Evolutionary conservation across 2,329 filamentous ascomycete species (phyloP).

Genomic region (Cladosporium sp.): DNA sequence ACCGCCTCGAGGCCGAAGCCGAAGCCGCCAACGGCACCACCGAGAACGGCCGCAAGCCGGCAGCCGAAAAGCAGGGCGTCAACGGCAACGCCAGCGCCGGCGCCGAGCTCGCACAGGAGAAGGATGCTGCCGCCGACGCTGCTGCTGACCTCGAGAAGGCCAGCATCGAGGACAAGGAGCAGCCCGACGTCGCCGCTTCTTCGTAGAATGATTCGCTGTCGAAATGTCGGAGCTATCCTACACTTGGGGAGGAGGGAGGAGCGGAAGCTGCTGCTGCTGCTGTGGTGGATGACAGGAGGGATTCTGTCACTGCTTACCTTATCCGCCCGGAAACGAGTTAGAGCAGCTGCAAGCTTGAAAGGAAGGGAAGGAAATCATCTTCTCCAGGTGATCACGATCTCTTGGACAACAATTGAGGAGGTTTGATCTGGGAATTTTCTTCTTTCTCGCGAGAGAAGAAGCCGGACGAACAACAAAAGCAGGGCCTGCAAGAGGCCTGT

Average conservation of each 20-base stretch:
- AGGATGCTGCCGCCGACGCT: conserved; percentile 56
- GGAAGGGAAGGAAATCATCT: no score
- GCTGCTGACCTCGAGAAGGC: conserved; percentile 57
- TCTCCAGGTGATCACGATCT: no score
- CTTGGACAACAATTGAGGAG: no score
- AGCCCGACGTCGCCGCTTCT: conserved; percentile 5
- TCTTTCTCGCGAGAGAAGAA: no score
- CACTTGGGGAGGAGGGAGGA: background rate
- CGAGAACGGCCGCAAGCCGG: conserved; percentile 50
- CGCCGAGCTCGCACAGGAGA: conserved; percentile 52
- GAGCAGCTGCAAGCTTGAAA: no score
- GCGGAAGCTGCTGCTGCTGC: background rate
- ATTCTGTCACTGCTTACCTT: no score
- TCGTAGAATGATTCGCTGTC: conserved; percentile 1
- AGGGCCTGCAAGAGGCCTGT: no score
- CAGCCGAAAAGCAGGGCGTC: conserved; percentile 48
- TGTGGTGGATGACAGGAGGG: background rate
- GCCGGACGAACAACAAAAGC: no score
- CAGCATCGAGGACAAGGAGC: conserved; percentile 50
- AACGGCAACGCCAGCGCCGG: conserved; percentile 51
- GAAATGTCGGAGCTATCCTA: background rate
- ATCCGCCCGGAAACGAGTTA: no score
- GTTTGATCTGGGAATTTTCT: no score
- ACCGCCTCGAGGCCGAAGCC: conserved; percentile 71
- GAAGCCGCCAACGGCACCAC: conserved; percentile 47